These are phyloP conservation scores for Voacanga thouarsii DNA, from an alignment of 257 asterid species.

Conservation along the genomic window DNA sequence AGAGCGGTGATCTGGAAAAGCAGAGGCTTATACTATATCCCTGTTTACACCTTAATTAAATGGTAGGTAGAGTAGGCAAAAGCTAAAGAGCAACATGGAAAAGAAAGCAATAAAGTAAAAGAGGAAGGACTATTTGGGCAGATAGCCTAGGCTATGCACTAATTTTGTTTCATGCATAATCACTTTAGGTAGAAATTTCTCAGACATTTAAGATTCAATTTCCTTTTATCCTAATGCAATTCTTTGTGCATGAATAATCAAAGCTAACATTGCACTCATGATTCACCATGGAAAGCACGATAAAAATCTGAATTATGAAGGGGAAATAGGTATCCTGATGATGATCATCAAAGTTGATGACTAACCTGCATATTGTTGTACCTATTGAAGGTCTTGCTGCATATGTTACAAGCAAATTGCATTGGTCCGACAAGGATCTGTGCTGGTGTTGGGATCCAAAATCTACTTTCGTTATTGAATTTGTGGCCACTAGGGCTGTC, in stretches of 20 bases:
- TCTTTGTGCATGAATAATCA: neutral
- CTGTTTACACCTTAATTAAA: neutral
- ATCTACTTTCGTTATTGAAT: constrained; percentile 44
- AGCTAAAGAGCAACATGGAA: neutral
- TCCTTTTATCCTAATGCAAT: neutral
- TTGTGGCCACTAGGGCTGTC: constrained; percentile 18
- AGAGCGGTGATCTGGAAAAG: neutral
- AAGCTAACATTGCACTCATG: neutral
- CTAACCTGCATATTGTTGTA: constrained; percentile 98
- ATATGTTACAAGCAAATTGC: constrained; percentile 84
- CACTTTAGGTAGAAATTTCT: no score
- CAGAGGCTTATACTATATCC: no score
- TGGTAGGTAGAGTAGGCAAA: neutral
- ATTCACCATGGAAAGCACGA: neutral
- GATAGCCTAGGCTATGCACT: neutral
- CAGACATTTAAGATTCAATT: neutral
- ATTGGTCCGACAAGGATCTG: constrained; percentile 94
- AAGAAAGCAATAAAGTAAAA: neutral
- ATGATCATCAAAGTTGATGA: neutral
- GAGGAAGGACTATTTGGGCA: neutral
- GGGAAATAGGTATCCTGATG: no score
- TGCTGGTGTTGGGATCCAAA: constrained; percentile 89
- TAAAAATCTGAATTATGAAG: neutral
- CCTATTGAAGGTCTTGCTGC: constrained; percentile 87
- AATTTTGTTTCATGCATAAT: neutral